phyloP scores from a whole-genome alignment of 257 asterid species.

The Scutellaria barbata region DNA sequence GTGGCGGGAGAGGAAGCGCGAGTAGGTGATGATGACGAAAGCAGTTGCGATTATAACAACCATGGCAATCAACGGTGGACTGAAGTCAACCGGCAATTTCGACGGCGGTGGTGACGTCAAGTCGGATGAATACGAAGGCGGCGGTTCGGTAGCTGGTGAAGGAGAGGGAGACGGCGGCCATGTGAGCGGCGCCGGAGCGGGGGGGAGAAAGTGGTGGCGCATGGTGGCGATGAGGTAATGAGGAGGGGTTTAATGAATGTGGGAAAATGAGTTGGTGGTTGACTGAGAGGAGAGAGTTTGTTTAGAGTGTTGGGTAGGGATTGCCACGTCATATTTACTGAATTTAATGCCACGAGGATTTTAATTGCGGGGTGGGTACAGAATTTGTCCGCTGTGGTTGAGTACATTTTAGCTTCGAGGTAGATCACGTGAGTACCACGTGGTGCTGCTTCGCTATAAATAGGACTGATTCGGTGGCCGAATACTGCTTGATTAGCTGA shows the following conservation, averaged over 20 bases:
- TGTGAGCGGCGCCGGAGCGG: conserved; percentile 36
- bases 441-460: conserved; percentile 13
- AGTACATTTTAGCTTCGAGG: conserved; percentile 38
- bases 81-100: conserved; percentile 70
- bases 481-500: conserved; percentile 11
- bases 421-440: conserved; percentile 38
- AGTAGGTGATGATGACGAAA: conserved; percentile 82
- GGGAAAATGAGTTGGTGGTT: conserved; percentile 37
- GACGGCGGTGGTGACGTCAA: conserved; percentile 57
- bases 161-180: conserved; percentile 39
- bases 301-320: conserved; percentile 32
- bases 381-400: conserved; percentile 24
- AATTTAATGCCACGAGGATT: conserved; percentile 50
- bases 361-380: conserved; percentile 35
- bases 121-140: conserved; percentile 25
- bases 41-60: conserved; percentile 83
- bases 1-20: conserved; percentile 85
- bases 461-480: neutral
- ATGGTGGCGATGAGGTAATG: conserved; percentile 40
- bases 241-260: conserved; percentile 34
- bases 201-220: conserved; percentile 47
- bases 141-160: neutral
- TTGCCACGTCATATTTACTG: conserved; percentile 55
- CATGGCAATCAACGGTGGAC: conserved; percentile 96
- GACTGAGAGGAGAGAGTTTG: conserved; percentile 39